Evolutionary conservation across 306 rosid genomes (phyloP).

Genomic region (Gillenia trifoliata): DNA sequence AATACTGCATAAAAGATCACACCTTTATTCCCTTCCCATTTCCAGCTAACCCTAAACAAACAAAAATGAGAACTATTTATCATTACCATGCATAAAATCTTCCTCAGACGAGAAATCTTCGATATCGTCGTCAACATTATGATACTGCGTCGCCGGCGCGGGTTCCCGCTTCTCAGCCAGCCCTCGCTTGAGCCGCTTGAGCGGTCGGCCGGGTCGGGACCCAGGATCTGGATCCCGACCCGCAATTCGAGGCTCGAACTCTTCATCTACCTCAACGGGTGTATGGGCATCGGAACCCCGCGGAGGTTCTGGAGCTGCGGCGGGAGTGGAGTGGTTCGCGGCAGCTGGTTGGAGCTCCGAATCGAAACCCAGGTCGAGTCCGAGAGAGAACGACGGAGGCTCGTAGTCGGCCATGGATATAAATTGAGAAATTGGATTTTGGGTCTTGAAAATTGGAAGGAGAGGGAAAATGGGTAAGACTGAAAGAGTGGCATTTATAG

Average conservation of each 20-base stretch:
- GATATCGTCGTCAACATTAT: constrained; percentile 55
- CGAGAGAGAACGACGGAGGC: constrained; percentile 77
- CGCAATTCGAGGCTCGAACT: constrained; percentile 15
- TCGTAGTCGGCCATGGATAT: constrained; percentile 51
- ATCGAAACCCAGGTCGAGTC: constrained; percentile 50
- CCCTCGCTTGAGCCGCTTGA: constrained; percentile 77
- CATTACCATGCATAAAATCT: constrained; percentile 29
- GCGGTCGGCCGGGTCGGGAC: constrained; percentile 27
- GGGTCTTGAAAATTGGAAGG: background rate
- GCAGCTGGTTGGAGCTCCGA: constrained; percentile 26
- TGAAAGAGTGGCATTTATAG: too few species aligned
- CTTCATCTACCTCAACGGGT: constrained; percentile 9
- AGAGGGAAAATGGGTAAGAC: background rate
- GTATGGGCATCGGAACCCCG: background rate
- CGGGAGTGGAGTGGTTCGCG: background rate
- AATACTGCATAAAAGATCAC: background rate
- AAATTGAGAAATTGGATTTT: background rate
- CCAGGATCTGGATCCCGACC: constrained; percentile 37
- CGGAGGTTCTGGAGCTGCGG: constrained; percentile 1
- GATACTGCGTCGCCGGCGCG: constrained; percentile 4
- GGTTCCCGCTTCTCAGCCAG: constrained; percentile 12
- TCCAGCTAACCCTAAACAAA: background rate
- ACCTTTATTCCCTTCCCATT: background rate
- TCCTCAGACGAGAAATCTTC: constrained; percentile 77
- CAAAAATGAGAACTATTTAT: background rate